Conservation (phyloP, 768 basidiomycete species). For the Cystofilobasidium bisporidii region DNA sequence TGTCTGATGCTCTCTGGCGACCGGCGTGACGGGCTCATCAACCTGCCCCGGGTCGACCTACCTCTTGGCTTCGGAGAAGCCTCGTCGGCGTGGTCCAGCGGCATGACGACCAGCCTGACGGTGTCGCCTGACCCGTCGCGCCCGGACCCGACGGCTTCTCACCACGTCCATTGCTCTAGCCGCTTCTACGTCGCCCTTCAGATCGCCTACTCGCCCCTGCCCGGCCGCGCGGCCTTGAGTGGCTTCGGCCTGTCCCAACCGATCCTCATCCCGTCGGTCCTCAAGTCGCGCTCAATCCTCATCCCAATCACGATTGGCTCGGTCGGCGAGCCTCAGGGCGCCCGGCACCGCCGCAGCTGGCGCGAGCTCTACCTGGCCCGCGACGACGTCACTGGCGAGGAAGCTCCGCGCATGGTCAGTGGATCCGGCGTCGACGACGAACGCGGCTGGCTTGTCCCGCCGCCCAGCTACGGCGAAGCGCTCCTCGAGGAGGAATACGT, state of each 20-base stretch:
- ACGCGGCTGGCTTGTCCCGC: constrained; percentile 19
- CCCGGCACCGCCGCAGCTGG: constrained; percentile 25
- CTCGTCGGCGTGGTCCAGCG: constrained; percentile 11
- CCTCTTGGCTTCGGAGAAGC: constrained; percentile 20
- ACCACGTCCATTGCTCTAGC: constrained; percentile 23
- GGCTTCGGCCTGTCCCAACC: background rate
- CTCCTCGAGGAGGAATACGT: constrained; percentile 11
- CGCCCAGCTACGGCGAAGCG: constrained; percentile 19
- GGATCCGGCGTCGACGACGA: constrained; percentile 23
- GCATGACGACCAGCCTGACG: constrained; percentile 27
- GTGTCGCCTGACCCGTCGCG: constrained; percentile 20
- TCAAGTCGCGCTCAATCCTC: constrained; percentile 10
- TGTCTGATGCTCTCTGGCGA: background rate
- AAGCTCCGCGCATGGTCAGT: constrained; percentile 16
- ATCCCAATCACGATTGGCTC: constrained; percentile 26
- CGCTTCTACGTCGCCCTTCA: constrained; percentile 25
- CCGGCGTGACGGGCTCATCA: background rate
- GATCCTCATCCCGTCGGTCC: background rate
- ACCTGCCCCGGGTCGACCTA: constrained; percentile 21
- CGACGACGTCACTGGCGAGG: constrained; percentile 15
- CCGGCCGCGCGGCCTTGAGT: background rate
- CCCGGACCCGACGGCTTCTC: background rate
- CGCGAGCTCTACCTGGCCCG: constrained; percentile 27
- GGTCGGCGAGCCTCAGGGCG: constrained; percentile 25
- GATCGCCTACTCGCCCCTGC: constrained; percentile 15